phyloP scores from a whole-genome alignment of 176 grass and related monocot species.

The Rhynchospora breviuscula region DNA sequence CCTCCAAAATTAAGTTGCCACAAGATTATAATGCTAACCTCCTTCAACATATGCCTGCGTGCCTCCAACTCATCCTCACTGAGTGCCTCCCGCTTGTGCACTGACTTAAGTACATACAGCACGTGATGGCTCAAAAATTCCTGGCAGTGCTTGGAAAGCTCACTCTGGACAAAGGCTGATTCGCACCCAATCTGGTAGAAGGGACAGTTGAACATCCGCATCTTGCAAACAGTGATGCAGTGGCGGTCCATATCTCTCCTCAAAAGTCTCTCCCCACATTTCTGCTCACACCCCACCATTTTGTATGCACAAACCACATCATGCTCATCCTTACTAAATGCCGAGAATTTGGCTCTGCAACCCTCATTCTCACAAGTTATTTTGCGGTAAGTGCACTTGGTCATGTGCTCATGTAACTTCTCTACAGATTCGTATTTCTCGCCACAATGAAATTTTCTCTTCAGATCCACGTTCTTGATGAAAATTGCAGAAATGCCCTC shows the following conservation, averaged over 20 bases:
- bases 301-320: conserved; percentile 51
- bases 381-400: conserved; percentile 52
- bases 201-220: conserved; percentile 82
- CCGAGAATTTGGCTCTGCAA: conserved; percentile 46
- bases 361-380: conserved; percentile 49
- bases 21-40: conserved; percentile 42
- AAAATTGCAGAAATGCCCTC: conserved; percentile 52
- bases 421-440: conserved; percentile 58
- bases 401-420: conserved; percentile 40
- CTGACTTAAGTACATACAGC: conserved; percentile 42
- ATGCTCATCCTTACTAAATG: conserved; percentile 48
- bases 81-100: conserved; percentile 51
- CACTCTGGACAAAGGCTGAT: conserved; percentile 45
- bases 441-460: conserved; percentile 62
- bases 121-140: conserved; percentile 56
- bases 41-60: conserved; percentile 45
- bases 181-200: conserved; percentile 59
- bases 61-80: conserved; percentile 43
- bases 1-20: not conserved
- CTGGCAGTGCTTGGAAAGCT: conserved; percentile 46
- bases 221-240: conserved; percentile 72
- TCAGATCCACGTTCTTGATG: conserved; percentile 74
- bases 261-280: conserved; percentile 43
- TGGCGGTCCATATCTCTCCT: conserved; percentile 86
- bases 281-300: conserved; percentile 69